These are phyloP conservation scores for Diaporthe vaccinii DNA, from an alignment of 2,329 filamentous ascomycete genomes.

Conservation along the genomic window DNA sequence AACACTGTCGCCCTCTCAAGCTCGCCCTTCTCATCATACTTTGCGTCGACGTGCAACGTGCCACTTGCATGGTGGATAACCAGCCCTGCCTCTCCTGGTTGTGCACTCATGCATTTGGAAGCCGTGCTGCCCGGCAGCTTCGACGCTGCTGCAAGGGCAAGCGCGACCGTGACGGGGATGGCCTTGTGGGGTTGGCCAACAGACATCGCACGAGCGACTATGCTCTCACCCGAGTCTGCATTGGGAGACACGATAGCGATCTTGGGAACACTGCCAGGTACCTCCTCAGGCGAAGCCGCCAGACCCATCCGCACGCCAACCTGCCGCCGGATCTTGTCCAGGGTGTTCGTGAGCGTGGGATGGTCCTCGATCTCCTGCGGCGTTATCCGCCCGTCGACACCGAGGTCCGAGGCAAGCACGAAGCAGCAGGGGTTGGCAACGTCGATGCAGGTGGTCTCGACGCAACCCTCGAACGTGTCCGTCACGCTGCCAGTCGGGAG, in stretches of 20 bases:
- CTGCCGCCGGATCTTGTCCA: constrained; percentile 54
- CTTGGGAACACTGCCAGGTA: constrained; percentile 59
- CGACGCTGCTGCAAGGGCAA: constrained; percentile 56
- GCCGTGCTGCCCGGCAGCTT: constrained; percentile 58
- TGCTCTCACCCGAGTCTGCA: constrained; percentile 46
- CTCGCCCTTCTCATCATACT: constrained; percentile 51
- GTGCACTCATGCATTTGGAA: constrained; percentile 46
- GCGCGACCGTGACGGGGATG: constrained; percentile 56
- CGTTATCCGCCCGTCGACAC: constrained; percentile 43
- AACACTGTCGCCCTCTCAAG: constrained; percentile 60
- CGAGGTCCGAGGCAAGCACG: constrained; percentile 51
- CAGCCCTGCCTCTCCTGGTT: constrained; percentile 43
- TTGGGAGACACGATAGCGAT: constrained; percentile 58
- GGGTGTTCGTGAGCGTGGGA: constrained; percentile 46
- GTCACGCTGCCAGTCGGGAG: constrained; percentile 55
- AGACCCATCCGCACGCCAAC: constrained; percentile 57
- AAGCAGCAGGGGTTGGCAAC: constrained; percentile 59
- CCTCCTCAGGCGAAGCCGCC: constrained; percentile 52
- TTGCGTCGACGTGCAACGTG: constrained; percentile 60
- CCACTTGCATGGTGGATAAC: constrained; percentile 64
- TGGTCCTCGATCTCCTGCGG: constrained; percentile 51
- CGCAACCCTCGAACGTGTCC: constrained; percentile 50
- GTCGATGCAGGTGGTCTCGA: constrained; percentile 52
- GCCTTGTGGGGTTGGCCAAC: constrained; percentile 61
- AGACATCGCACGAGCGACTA: constrained; percentile 62